phyloP scores from a whole-genome alignment of 352 stramenopile species.

The Pythium oligandrum region DNA sequence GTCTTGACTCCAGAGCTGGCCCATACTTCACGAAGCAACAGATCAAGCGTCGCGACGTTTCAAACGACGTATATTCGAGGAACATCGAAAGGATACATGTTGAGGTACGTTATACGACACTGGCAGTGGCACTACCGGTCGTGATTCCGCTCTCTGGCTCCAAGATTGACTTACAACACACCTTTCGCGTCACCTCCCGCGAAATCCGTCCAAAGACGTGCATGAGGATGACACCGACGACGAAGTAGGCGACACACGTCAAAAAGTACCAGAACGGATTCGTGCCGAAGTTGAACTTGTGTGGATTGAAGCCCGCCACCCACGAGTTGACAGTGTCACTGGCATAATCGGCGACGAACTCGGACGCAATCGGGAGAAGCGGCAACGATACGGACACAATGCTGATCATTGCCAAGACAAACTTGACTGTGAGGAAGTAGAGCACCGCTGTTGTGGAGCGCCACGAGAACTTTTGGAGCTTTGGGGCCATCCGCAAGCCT shows the following conservation, averaged over 20 bases:
- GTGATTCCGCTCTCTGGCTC: too few relatives aligned
- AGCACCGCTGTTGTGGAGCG: constrained; percentile 26
- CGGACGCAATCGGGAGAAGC: constrained; percentile 23
- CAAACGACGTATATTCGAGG: background rate
- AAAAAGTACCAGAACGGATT: constrained; percentile 24
- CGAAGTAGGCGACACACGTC: constrained; percentile 18
- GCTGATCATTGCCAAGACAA: constrained; percentile 30
- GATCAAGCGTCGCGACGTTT: constrained; percentile 11
- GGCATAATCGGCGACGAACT: constrained; percentile 23
- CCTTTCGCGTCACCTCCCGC: constrained; percentile 11
- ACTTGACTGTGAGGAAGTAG: constrained; percentile 43
- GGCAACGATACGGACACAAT: constrained; percentile 20
- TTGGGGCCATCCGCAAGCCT: constrained; percentile 10
- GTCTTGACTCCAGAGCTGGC: background rate
- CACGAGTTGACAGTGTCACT: constrained; percentile 13
- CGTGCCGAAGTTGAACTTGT: constrained; percentile 27
- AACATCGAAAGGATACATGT: too few relatives aligned
- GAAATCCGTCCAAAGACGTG: constrained; percentile 22
- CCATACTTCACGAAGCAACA: constrained; percentile 3
- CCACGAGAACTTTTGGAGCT: constrained; percentile 13
- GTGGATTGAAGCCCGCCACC: constrained; percentile 13
- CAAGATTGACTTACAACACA: constrained; percentile 13
- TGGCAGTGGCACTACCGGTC: too few relatives aligned
- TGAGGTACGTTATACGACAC: too few relatives aligned
- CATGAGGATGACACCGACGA: constrained; percentile 20